Evolutionary conservation across 306 rosid species (phyloP).

Genomic region (Corylus heterophylla): DNA sequence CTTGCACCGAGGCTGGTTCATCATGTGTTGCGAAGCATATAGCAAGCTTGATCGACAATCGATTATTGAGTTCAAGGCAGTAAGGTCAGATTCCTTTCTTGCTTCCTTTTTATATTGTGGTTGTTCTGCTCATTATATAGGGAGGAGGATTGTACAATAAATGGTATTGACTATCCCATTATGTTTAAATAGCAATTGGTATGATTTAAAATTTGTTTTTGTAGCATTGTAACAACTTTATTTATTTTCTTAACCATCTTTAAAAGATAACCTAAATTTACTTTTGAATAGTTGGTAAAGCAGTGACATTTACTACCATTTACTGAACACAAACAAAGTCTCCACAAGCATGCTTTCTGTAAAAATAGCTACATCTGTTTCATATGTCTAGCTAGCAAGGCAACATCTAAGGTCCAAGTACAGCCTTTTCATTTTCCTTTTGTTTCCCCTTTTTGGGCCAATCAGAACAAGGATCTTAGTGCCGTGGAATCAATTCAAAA

Average conservation of each 20-base stretch:
- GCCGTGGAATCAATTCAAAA: not conserved
- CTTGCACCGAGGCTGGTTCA: conserved; percentile 82
- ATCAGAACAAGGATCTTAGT: not conserved
- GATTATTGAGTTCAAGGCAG: conserved; percentile 27
- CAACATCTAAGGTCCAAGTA: not conserved
- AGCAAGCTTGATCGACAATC: conserved; percentile 63
- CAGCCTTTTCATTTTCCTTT: not conserved
- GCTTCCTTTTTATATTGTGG: not conserved
- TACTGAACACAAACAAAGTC: not conserved
- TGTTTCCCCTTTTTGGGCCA: not conserved
- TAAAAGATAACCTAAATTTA: not conserved
- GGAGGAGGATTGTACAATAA: not conserved
- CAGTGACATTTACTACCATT: not conserved
- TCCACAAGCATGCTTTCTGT: not conserved
- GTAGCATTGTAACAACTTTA: not conserved
- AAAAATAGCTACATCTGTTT: not conserved
- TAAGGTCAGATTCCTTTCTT: conserved; percentile 30
- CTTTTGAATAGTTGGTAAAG: not conserved
- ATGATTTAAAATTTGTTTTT: not conserved
- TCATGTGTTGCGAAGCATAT: conserved; percentile 81
- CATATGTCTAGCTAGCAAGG: not conserved
- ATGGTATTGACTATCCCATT: not conserved
- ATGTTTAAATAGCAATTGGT: not conserved
- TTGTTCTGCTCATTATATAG: not conserved
- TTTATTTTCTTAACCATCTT: not conserved